These are phyloP conservation scores for Corylus heterophylla DNA, from an alignment of 306 rosid genomes.

Conservation along the genomic window DNA sequence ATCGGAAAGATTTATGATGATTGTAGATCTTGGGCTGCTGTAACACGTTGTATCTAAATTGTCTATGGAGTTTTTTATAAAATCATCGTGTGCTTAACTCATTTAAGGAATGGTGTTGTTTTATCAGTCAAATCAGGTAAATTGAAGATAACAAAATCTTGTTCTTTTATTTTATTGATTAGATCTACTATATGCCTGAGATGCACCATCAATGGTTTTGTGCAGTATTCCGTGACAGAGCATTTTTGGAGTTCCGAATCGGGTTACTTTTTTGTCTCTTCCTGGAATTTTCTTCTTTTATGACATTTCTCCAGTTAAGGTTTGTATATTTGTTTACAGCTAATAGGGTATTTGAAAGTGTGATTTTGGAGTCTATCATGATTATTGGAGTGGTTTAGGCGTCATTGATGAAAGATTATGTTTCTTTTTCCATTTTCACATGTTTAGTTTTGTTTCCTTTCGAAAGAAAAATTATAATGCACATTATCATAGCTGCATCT, in stretches of 20 bases:
- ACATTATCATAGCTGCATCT: not conserved
- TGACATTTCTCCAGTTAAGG: constrained; percentile 92
- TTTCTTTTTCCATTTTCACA: not conserved
- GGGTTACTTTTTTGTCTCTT: constrained; percentile 32
- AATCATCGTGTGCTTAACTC: not conserved
- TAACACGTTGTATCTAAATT: not conserved
- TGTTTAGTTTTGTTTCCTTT: not conserved
- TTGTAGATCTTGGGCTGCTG: not conserved
- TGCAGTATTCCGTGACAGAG: constrained; percentile 91
- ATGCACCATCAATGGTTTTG: constrained; percentile 30
- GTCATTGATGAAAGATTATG: not conserved
- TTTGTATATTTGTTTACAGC: constrained; percentile 21
- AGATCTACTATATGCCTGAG: constrained; percentile 21
- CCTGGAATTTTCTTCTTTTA: constrained; percentile 85
- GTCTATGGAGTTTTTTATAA: not conserved
- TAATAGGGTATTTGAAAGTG: not conserved
- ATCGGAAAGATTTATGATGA: not conserved
- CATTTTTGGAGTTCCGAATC: constrained; percentile 74
- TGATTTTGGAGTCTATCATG: not conserved
- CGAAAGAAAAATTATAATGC: not conserved
- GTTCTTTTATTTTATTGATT: constrained; percentile 14
- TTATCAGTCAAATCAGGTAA: constrained; percentile 77
- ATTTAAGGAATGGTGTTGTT: not conserved
- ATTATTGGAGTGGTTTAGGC: not conserved
- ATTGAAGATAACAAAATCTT: constrained; percentile 9